Base-by-base conservation (phyloP, 257 asterid genomes). In the Scutellaria barbata region DNA sequence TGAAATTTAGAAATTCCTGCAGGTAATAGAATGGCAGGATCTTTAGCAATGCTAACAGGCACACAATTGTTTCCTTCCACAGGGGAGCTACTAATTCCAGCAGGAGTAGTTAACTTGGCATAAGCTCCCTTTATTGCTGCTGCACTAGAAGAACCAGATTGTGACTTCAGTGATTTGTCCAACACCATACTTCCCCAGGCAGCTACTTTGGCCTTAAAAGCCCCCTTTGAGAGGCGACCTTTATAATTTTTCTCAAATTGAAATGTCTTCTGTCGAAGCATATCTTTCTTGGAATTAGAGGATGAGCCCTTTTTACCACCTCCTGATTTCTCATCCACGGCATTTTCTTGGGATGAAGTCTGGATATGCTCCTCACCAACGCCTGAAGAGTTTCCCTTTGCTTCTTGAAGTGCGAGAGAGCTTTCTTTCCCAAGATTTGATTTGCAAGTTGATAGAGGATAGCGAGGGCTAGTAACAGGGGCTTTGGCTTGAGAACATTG, bases 101-200 rank as follows among this genome's bases (percentile, higher is more conserved):
- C 67, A 5, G 83, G 45, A 53, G 76, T 7, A 10, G 82, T 54
- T 43, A 63, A 48, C 74, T 80, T 82, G 63, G 90, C 71, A 76
- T 7, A 71, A 39, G 76, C 63, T 72, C 72, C 84, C 80, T 84
- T 87, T 62, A 57, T 74, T 33, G 67, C 59, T 33, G 67, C 59
- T 1, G 78, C 72, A 64, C 75, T 53, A 18, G 95, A 75, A 39
- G 90, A 77, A 62, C 80, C 76, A 3, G 94, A 63, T 33, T 77
- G 80, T 5, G 81, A 72, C 73, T 83, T 85, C 50, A 74, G 37
- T 1, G 90, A 75, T 68, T 84, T 86, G 56, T 85, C 92, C 80
- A 84, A 50, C 63, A 86, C 87, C 95, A 88, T 77, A 76, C 81
- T 86, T 69, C 89, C 87, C 92, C 89, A 83, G 25, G 94, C 83